Evolutionary conservation across 2,329 filamentous ascomycete species (phyloP).

Genomic region (Fonsecaea multimorphosa): DNA sequence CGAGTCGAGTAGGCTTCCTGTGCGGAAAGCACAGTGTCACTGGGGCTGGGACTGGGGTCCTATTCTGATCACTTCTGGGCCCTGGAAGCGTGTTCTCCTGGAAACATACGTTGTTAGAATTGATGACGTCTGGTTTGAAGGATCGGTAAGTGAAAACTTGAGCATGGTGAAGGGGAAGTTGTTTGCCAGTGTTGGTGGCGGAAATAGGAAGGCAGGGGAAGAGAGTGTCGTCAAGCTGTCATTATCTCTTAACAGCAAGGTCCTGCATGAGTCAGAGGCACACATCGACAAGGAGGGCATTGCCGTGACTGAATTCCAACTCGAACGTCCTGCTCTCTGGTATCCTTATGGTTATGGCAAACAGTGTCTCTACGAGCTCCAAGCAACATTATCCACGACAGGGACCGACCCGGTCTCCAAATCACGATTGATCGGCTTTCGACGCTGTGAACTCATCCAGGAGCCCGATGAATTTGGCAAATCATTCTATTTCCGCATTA

Average conservation of each 20-base stretch:
- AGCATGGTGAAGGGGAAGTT: conserved; percentile 47
- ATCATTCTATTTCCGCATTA: conserved; percentile 69
- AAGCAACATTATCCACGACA: conserved; percentile 50
- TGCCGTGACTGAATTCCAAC: conserved; percentile 44
- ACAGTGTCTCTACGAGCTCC: conserved; percentile 63
- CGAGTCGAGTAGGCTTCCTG: conserved; percentile 51
- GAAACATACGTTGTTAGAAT: conserved; percentile 67
- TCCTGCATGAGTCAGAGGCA: conserved; percentile 51
- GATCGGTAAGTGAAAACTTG: conserved; percentile 49
- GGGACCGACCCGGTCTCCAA: conserved; percentile 54
- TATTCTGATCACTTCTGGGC: conserved; percentile 65
- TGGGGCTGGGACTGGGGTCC: conserved; percentile 78
- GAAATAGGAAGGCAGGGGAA: conserved; percentile 31
- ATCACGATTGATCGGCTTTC: conserved; percentile 58
- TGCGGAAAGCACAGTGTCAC: conserved; percentile 59
- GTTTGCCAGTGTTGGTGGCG: conserved; percentile 47
- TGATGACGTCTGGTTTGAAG: conserved; percentile 61
- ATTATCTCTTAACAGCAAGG: conserved; percentile 43
- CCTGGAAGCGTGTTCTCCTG: conserved; percentile 70
- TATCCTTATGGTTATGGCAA: conserved; percentile 65
- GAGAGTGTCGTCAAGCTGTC: conserved; percentile 36
- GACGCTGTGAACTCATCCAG: conserved; percentile 55
- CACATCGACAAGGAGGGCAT: conserved; percentile 48
- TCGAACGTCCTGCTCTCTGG: conserved; percentile 61
- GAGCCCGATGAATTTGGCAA: conserved; percentile 61